Base-by-base conservation (phyloP, 495 filamentous ascomycete species). In the Glutinoglossum americanum region DNA sequence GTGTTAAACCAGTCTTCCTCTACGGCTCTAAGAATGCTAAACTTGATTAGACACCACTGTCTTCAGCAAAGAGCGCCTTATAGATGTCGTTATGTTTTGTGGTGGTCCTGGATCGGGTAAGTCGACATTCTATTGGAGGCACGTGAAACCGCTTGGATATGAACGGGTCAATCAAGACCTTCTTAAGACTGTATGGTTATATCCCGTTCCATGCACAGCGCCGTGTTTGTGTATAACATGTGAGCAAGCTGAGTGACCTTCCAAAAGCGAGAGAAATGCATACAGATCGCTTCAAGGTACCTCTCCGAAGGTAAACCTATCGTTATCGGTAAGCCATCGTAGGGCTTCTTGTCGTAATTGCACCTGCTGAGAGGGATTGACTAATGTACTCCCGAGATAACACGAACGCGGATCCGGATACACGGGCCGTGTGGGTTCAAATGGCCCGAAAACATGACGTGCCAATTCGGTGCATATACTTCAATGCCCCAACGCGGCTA, bases 81-180 rank as follows among this genome's bases (percentile, higher is more conserved):
- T 81, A 57, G 89, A 96, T 55, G 72, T 96, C 17, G 75, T 97
- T 11, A 69, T 96, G 5, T 85, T 94, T 66, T 88, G 85, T 58
- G 92, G 92, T 8, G 85, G 84, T 44, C 92, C 92, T 0, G 88
- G 85, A 0, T 80, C 86, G 0, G 92, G 93, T 27, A 97, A 97
- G 65, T 90, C 84, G 25, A 88, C 87, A 0, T 96, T 94, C 61
- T 95, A 83, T 70, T 84, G 82, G 80, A 80, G 76, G 28, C 70
- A 86, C 60, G 66, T 97, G 19, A 72, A 89, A 66, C 84, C 87
- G 25, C 70, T 92, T 3, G 82, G 81, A 30, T 96, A 92, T 66
- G 81, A 81, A 67, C 77, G 90, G 28, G 76, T 94, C 17, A 98
- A 96, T 61, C 89, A 96, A 69, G 93, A 97, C 70, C 76, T 71